Evolutionary conservation across 306 rosid species (phyloP).

Genomic region (Pyrus pyrifolia): DNA sequence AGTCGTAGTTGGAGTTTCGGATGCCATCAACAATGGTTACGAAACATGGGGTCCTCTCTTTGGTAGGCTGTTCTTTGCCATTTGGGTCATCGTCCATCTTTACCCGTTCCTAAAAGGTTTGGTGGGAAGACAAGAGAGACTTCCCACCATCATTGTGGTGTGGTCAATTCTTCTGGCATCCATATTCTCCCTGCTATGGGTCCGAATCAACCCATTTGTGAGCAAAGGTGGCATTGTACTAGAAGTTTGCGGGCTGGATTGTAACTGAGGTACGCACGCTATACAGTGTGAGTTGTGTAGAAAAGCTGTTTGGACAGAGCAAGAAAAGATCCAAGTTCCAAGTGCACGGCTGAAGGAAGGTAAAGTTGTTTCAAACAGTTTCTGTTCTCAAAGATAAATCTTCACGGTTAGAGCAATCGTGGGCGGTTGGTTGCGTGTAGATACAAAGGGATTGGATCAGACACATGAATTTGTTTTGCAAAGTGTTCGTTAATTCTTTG

Average conservation of each 20-base stretch:
- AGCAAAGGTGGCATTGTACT: slow-evolving; percentile 49
- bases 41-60: slow-evolving; percentile 93
- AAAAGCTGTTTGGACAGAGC: slow-evolving; percentile 14
- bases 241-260: slow-evolving; percentile 81
- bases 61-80: slow-evolving; percentile 74
- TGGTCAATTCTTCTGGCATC: slow-evolving; percentile 89
- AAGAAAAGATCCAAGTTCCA: not conserved
- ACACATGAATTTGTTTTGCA: slow-evolving; percentile 27
- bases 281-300: slow-evolving; percentile 24
- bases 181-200: slow-evolving; percentile 75
- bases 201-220: slow-evolving; percentile 79
- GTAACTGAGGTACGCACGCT: slow-evolving; percentile 35
- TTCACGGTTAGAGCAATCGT: not conserved
- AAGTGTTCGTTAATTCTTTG: slow-evolving; percentile 30
- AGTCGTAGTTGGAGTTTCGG: slow-evolving; percentile 70
- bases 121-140: slow-evolving; percentile 77
- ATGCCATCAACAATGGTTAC: slow-evolving; percentile 92
- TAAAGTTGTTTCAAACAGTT: slow-evolving; percentile 5
- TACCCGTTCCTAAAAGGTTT: slow-evolving; percentile 94
- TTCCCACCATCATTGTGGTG: slow-evolving; percentile 80
- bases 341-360: not conserved
- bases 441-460: slow-evolving; percentile 28
- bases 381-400: not conserved
- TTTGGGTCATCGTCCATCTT: slow-evolving; percentile 91
- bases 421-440: slow-evolving; percentile 32